A percentile compares a stretch with the other conserved stretches of the same genome.
These are phyloP conservation scores for Phytophthora europaea DNA, from an alignment of 352 stramenopile species.

Conservation along the genomic window DNA sequence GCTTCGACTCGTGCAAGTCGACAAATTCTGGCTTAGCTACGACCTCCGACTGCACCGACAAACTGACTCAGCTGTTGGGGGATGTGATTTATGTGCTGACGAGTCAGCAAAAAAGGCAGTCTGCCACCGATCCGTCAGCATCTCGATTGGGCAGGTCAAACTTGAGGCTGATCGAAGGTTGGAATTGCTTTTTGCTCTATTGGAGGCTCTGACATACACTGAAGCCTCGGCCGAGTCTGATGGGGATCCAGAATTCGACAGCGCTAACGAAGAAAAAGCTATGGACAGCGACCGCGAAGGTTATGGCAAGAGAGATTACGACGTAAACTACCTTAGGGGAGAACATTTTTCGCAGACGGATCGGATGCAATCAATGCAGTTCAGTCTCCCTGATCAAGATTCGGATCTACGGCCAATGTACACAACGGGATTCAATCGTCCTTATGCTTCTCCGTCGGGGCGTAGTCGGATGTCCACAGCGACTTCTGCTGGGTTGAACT, in stretches of 20 bases:
- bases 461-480: constrained; percentile 79
- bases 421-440: constrained; percentile 63
- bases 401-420: constrained; percentile 74
- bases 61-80: constrained; percentile 40
- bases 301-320: constrained; percentile 35
- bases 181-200: constrained; percentile 82
- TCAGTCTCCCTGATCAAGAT: constrained; percentile 69
- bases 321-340: constrained; percentile 40
- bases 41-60: constrained; percentile 69
- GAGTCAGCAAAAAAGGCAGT: constrained; percentile 64
- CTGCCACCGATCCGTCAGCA: constrained; percentile 70
- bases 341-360: constrained; percentile 56
- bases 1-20: constrained; percentile 84
- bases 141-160: constrained; percentile 87
- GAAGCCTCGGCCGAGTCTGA: constrained; percentile 45
- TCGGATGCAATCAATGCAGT: constrained; percentile 72
- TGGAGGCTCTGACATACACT: constrained; percentile 74
- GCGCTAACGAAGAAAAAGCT: constrained; percentile 43
- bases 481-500: constrained; percentile 65
- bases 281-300: constrained; percentile 36
- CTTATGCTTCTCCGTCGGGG: constrained; percentile 57
- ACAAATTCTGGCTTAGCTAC: constrained; percentile 84
- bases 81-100: constrained; percentile 73
- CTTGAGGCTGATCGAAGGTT: constrained; percentile 86
- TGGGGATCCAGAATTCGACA: constrained; percentile 35